These are phyloP conservation scores for Phallus indusiatus DNA, from an alignment of 768 basidiomycete species.

Conservation along the genomic window DNA sequence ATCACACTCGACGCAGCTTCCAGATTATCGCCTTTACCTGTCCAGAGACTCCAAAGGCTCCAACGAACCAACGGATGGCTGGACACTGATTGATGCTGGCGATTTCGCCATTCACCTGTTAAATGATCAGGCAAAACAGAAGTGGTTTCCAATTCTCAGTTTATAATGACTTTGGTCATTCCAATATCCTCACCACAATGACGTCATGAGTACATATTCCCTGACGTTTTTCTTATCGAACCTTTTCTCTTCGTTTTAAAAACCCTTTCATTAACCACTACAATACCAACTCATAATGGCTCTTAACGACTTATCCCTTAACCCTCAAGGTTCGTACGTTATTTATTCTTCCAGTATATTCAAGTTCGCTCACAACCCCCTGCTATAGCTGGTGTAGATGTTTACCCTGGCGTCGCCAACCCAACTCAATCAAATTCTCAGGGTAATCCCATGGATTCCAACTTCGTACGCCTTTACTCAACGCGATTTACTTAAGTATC, in stretches of 20 bases:
- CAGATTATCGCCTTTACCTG: constrained; percentile 42
- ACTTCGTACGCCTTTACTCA: constrained; percentile 30
- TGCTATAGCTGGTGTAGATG: constrained; percentile 25
- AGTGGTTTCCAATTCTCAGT: constrained; percentile 40
- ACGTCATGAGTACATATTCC: background rate
- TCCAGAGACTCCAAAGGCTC: constrained; percentile 55
- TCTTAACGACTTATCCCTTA: constrained; percentile 22
- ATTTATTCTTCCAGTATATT: background rate
- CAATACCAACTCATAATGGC: constrained; percentile 23
- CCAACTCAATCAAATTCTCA: constrained; percentile 30
- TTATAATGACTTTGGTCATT: background rate
- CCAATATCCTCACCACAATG: background rate
- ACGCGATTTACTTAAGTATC: background rate
- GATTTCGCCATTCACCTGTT: constrained; percentile 73
- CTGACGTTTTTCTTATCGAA: background rate
- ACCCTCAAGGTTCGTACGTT: background rate
- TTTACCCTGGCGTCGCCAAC: constrained; percentile 36
- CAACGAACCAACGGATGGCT: constrained; percentile 54
- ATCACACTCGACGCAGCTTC: constrained; percentile 41
- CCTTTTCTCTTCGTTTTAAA: background rate
- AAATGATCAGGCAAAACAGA: constrained; percentile 53
- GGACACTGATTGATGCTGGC: constrained; percentile 80
- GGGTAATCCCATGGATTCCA: constrained; percentile 28
- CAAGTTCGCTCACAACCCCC: background rate
- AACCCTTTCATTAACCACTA: background rate